These are phyloP conservation scores for Tarenaya hassleriana DNA, from an alignment of 345 rosid genomes.

Conservation along the genomic window DNA sequence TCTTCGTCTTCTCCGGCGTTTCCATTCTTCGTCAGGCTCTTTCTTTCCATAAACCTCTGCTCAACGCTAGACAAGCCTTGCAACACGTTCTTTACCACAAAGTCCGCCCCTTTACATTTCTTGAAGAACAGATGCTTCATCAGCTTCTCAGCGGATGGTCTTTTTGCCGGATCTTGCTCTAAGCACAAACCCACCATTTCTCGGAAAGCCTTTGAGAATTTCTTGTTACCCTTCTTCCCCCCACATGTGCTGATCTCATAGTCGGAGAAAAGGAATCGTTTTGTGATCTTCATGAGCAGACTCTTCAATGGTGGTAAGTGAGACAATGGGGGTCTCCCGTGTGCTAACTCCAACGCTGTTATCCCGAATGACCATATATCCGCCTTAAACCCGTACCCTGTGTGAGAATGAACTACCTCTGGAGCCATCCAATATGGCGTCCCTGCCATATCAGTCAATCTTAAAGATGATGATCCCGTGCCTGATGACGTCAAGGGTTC, in stretches of 20 bases:
- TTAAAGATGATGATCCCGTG: constrained; percentile 32
- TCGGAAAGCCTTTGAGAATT: constrained; percentile 72
- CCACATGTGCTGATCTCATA: constrained; percentile 40
- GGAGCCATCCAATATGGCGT: constrained; percentile 99
- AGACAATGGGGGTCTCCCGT: constrained; percentile 78
- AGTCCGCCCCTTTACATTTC: constrained; percentile 58
- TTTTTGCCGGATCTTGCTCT: constrained; percentile 65
- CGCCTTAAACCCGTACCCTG: constrained; percentile 79
- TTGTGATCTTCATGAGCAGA: constrained; percentile 70
- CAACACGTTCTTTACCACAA: constrained; percentile 50
- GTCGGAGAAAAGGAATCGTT: constrained; percentile 64
- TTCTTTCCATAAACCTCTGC: constrained; percentile 44
- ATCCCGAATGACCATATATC: constrained; percentile 97
- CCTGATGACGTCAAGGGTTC: constrained; percentile 30
- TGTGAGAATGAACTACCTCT: constrained; percentile 89
- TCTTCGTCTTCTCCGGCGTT: constrained; percentile 17
- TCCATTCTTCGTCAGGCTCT: constrained; percentile 7
- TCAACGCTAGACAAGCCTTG: constrained; percentile 62
- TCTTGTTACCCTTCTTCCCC: constrained; percentile 37
- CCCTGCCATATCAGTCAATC: constrained; percentile 68
- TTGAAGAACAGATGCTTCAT: constrained; percentile 65
- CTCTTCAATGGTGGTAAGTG: constrained; percentile 76
- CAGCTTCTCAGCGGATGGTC: constrained; percentile 75
- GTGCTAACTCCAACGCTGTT: constrained; percentile 78
- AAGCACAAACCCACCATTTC: constrained; percentile 79